Evolutionary conservation across 768 basidiomycete species (phyloP), one percentile per base, ranked within the genome.

Genomic region (Phallus indusiatus): DNA sequence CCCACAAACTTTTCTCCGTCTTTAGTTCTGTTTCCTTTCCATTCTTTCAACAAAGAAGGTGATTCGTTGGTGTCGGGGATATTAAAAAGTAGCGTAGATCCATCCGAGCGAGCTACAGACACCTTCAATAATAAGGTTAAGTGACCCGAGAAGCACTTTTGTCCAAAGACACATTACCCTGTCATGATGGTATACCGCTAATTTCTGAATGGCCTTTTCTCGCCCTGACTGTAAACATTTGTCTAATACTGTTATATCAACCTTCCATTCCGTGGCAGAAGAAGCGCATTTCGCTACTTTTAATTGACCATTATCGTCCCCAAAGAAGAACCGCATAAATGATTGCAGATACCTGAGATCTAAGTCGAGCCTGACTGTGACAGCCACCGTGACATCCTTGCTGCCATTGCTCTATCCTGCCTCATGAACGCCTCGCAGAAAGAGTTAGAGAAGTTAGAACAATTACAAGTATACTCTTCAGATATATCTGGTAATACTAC

Each of bases 261-360:
- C 66, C 55, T 75, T 78, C 57, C 66, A 62, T 50, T 67, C 70
- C n/a, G 72, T 68, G 16, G 69, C 61, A 11, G 63, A 49, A 17
- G 71, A 64, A 3, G 68, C 55, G 64, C 79, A 85, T 10, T 65
- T 71, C 58, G 88, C 66, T 8, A 80, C 70, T 71, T 90, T 90
- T 60, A 91, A 78, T 59, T 79, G 81, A 18, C 90, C 90, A 34
- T 88, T 81, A 63, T 89, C 85, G 72, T 92, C 90, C 62, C 88
- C 90, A 49, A 82, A 70, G 54, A 89, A 72, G 71, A 90, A 90
- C 60, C 78, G 73, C 85, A 88, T 89, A 50, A 22, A 14, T n/a
- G 28, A 51, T 12, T 3, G 18, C 37, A 46, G 9, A 47, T n/a
- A n/a, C n/a, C n/a, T n/a, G n/a, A n/a, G n/a, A n/a, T n/a, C n/a